Evolutionary conservation across 345 rosid genomes (phyloP).

Genomic region (Brassica incana): DNA sequence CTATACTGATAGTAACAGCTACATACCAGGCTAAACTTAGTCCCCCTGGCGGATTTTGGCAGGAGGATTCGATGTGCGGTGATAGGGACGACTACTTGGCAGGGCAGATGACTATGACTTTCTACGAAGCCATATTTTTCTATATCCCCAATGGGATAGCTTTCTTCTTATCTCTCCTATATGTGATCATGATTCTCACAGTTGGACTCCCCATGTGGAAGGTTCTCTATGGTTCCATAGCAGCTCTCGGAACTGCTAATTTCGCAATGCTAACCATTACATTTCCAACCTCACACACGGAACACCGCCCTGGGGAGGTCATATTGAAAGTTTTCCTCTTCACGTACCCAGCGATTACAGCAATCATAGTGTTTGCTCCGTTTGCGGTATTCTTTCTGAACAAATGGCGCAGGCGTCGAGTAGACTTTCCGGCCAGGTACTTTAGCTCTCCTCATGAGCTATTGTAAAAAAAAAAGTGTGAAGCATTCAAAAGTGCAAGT

Average conservation of each 20-base stretch:
- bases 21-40: conserved; percentile 42
- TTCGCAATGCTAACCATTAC: neutral
- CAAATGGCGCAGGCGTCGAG: neutral
- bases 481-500: neutral
- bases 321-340: neutral
- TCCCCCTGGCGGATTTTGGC: conserved; percentile 40
- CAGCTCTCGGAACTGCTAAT: conserved; percentile 4
- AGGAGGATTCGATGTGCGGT: neutral
- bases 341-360: neutral
- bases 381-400: neutral
- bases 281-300: neutral
- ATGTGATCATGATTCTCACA: conserved; percentile 19
- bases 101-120: conserved; percentile 18
- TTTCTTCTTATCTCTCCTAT: conserved; percentile 15
- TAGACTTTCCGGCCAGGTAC: conserved; percentile 9
- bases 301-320: neutral
- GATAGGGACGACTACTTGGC: conserved; percentile 7
- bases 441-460: conserved; percentile 2
- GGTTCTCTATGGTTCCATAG: neutral
- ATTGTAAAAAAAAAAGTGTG: neutral
- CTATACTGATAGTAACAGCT: conserved; percentile 41
- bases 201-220: conserved; percentile 28
- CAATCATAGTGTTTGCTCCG: conserved; percentile 1
- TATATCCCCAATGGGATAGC: conserved; percentile 8
- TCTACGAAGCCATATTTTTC: neutral